These are phyloP conservation scores for Bassia scoparia DNA, from an alignment of 148 eudicot species.

Conservation along the genomic window DNA sequence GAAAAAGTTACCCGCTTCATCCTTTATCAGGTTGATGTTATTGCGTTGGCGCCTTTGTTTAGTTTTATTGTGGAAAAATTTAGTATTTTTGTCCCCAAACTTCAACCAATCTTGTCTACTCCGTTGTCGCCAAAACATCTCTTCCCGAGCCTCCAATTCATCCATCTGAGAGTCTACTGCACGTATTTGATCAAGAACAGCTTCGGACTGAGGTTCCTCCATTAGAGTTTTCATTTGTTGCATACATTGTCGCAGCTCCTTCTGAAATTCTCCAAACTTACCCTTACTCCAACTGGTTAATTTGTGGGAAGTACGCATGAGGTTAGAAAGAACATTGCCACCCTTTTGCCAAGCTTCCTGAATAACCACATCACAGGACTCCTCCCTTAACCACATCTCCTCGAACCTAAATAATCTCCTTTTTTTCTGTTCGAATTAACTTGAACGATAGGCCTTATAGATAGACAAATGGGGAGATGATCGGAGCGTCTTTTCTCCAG, in stretches of 20 bases:
- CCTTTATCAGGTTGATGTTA: no score
- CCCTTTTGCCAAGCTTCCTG: not conserved
- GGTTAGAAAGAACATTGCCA: no score
- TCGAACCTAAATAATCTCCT: not conserved
- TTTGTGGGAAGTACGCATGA: no score
- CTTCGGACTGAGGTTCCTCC: not conserved
- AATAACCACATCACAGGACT: not conserved
- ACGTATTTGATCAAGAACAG: not conserved
- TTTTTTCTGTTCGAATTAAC: no score
- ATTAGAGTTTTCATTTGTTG: not conserved
- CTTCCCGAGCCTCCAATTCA: not conserved
- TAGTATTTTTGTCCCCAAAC: not conserved
- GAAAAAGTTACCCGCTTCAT: no score
- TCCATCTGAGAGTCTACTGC: not conserved
- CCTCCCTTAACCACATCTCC: not conserved
- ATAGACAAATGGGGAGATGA: not conserved
- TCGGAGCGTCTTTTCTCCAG: not conserved
- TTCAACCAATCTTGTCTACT: not conserved
- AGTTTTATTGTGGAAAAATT: no score
- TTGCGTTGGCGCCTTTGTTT: no score
- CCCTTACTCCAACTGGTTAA: not conserved
- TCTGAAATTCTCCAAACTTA: not conserved
- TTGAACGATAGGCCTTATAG: no score
- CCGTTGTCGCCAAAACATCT: not conserved
- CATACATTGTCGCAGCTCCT: not conserved